A percentile compares a stretch with the other conserved stretches of the same genome.
phyloP scores from a whole-genome alignment of 164 flowering plant genomes.

The Amborella trichopoda region DNA sequence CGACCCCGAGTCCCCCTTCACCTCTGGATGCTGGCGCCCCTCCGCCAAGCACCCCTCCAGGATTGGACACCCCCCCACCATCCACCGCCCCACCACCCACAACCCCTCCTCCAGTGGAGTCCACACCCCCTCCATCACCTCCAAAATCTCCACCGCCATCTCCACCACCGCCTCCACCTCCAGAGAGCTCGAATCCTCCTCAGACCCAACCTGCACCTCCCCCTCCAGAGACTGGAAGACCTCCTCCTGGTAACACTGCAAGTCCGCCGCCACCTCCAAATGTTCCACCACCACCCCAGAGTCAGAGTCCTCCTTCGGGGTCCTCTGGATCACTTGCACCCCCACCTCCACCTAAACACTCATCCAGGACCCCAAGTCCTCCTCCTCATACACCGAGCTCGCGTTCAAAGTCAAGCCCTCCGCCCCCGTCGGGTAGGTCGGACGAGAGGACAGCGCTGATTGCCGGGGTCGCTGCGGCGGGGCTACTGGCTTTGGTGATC shows the following conservation, averaged over 20 bases:
- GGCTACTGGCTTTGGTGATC: slow-evolving; percentile 16
- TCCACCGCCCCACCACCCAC: background rate
- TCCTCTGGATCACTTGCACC: background rate
- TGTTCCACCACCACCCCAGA: background rate
- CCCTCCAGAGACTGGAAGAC: too few species aligned
- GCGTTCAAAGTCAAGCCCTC: background rate
- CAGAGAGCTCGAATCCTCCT: background rate
- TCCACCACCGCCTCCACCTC: background rate
- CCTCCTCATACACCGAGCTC: slow-evolving; percentile 5
- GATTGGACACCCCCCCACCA: background rate
- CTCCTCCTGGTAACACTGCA: too few species aligned
- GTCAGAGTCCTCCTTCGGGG: background rate
- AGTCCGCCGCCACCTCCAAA: background rate
- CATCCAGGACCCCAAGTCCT: slow-evolving; percentile 1
- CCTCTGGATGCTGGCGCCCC: slow-evolving; percentile 4
- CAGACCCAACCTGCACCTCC: background rate
- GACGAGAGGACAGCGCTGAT: slow-evolving; percentile 5
- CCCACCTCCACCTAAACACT: slow-evolving; percentile 11
- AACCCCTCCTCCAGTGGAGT: background rate
- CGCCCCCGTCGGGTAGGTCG: slow-evolving; percentile 4
- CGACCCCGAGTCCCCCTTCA: slow-evolving; percentile 15
- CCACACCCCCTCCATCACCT: slow-evolving; percentile 7
- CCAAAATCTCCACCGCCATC: background rate
- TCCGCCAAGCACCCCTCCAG: background rate
- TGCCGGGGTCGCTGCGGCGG: slow-evolving; percentile 23